Conservation (phyloP, 345 rosid genomes). For the Pugionium dolabratum region DNA sequence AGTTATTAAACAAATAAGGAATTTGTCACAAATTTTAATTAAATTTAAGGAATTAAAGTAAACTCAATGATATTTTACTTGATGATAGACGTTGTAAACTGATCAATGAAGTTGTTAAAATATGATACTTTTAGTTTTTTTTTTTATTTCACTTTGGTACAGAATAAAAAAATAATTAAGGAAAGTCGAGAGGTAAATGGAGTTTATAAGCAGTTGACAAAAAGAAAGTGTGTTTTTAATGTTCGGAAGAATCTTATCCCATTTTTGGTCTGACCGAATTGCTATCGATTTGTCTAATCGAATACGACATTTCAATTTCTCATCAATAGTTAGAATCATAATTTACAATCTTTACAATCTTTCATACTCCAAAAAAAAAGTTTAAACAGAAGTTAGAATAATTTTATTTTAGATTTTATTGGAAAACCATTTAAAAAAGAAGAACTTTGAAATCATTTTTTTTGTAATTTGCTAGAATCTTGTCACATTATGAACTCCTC, state of each 20-base stretch:
- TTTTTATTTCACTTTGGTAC: background rate
- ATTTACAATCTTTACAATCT: no score
- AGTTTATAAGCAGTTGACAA: conserved; percentile 19
- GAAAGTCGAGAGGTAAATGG: background rate
- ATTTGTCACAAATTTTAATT: no score
- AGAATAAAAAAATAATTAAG: background rate
- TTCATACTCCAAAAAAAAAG: no score
- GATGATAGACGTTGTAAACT: background rate
- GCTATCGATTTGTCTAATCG: conserved; percentile 17
- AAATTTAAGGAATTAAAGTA: no score
- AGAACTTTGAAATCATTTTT: no score
- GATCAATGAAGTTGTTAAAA: background rate
- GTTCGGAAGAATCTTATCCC: conserved; percentile 27
- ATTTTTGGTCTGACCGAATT: conserved; percentile 15
- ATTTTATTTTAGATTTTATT: no score
- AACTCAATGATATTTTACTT: background rate
- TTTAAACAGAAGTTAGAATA: no score
- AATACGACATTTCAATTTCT: conserved; percentile 11
- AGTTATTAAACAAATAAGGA: no score
- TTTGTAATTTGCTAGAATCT: no score
- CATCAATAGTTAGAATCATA: conserved; percentile 17
- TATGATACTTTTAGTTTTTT: background rate
- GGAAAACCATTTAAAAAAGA: no score
- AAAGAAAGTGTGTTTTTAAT: background rate
- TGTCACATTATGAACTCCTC: no score